phyloP scores from a whole-genome alignment of 768 basidiomycete genomes.

The Myochromella boudieri region DNA sequence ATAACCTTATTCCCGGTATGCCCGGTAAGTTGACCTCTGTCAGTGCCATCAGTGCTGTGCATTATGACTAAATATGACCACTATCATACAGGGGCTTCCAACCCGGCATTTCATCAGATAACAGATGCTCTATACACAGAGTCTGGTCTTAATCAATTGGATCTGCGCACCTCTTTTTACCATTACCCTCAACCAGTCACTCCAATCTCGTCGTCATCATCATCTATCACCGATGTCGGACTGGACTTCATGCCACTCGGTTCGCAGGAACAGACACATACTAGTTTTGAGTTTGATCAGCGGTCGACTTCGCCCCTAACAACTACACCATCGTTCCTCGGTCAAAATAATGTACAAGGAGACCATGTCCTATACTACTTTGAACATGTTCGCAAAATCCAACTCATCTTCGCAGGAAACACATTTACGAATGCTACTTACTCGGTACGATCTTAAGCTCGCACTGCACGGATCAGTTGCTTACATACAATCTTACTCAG shows the following conservation, averaged over 20 bases:
- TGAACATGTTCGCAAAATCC: constrained; percentile 63
- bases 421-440: constrained; percentile 64
- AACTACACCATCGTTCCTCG: constrained; percentile 24
- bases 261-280: constrained; percentile 26
- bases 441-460: constrained; percentile 45
- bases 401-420: constrained; percentile 65
- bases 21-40: constrained; percentile 36
- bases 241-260: constrained; percentile 34
- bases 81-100: constrained; percentile 32
- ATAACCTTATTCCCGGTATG: constrained; percentile 38
- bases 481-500: constrained; percentile 25
- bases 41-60: constrained; percentile 14
- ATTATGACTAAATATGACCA: constrained; percentile 18
- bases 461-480: background rate
- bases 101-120: constrained; percentile 36
- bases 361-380: constrained; percentile 76
- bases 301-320: constrained; percentile 23
- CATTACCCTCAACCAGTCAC: constrained; percentile 25
- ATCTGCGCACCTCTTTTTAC: constrained; percentile 28
- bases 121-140: constrained; percentile 33
- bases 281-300: constrained; percentile 32
- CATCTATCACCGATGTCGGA: constrained; percentile 27
- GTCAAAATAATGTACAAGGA: constrained; percentile 45
- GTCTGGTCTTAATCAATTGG: constrained; percentile 26
- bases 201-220: constrained; percentile 26